Evolutionary conservation across 148 eudicot genomes (phyloP).

Genomic region (Chenopodium suecicum): DNA sequence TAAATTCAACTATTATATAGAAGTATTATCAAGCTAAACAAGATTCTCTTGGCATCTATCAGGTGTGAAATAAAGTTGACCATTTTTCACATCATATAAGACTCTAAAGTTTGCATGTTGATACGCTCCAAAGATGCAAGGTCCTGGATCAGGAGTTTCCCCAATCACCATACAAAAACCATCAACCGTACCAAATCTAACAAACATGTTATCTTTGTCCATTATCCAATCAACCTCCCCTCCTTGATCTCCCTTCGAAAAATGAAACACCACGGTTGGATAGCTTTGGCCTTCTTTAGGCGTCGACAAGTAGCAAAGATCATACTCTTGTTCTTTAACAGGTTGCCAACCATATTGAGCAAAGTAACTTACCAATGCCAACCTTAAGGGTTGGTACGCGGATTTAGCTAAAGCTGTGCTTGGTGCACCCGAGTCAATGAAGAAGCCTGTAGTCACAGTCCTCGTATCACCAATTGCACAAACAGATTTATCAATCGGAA

Average conservation of each 20-base stretch:
- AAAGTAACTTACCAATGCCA: neutral
- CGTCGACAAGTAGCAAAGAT: neutral
- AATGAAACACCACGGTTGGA: neutral
- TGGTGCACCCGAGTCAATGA: constrained; percentile 23
- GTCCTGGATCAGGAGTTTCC: neutral
- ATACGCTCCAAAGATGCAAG: neutral
- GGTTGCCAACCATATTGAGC: neutral
- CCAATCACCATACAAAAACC: neutral
- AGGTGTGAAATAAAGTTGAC: neutral
- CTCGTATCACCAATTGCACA: neutral
- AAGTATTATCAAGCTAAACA: no score
- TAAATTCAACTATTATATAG: no score
- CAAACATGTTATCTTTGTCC: neutral
- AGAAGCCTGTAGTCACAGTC: neutral
- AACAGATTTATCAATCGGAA: neutral
- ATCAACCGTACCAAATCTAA: neutral
- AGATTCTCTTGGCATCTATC: neutral
- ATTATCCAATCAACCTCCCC: neutral
- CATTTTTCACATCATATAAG: neutral
- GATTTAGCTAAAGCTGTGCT: neutral
- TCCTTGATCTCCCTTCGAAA: neutral
- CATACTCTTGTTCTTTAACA: no score
- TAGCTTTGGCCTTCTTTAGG: neutral
- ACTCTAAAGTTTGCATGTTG: neutral
- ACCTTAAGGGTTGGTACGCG: neutral